Conservation (phyloP, 169 alveolate genomes). For the Amoebophrya sp. region DNA sequence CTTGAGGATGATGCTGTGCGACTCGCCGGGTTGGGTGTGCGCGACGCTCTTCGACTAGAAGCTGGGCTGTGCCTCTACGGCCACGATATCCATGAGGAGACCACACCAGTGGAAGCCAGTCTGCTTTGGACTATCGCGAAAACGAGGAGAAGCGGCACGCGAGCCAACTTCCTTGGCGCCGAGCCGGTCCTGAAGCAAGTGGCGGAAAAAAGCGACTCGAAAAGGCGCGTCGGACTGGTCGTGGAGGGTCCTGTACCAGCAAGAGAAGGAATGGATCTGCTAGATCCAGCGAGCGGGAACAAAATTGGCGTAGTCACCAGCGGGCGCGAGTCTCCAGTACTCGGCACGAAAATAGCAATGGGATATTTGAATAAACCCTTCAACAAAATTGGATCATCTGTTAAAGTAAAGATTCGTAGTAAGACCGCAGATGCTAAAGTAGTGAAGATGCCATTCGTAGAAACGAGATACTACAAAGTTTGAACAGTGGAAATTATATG, state of each 20-base stretch:
- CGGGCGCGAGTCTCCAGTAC: conserved; percentile 64
- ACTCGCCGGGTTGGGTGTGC: conserved; percentile 69
- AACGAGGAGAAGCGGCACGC: conserved; percentile 53
- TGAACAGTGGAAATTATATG: background rate
- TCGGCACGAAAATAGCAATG: conserved; percentile 61
- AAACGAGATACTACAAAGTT: conserved; percentile 54
- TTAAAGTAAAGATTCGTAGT: conserved; percentile 47
- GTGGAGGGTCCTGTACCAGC: conserved; percentile 26
- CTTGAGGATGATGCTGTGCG: conserved; percentile 11
- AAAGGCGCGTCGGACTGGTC: conserved; percentile 26
- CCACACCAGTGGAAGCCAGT: conserved; percentile 63
- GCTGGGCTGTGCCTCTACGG: conserved; percentile 75
- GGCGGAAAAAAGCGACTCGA: conserved; percentile 28
- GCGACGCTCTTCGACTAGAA: conserved; percentile 71
- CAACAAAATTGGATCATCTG: conserved; percentile 39
- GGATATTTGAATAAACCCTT: conserved; percentile 52
- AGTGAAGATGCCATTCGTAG: conserved; percentile 62
- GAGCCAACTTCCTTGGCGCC: conserved; percentile 41
- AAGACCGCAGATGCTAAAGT: conserved; percentile 52
- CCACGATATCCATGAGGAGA: conserved; percentile 61
- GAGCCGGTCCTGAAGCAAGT: conserved; percentile 28
- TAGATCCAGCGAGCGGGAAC: conserved; percentile 36
- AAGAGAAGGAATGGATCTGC: background rate
- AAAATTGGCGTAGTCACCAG: conserved; percentile 62
- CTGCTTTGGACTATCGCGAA: conserved; percentile 65